Conservation (phyloP, 2,329 filamentous ascomycete genomes). For the Purpureocillium lavendulum region DNA sequence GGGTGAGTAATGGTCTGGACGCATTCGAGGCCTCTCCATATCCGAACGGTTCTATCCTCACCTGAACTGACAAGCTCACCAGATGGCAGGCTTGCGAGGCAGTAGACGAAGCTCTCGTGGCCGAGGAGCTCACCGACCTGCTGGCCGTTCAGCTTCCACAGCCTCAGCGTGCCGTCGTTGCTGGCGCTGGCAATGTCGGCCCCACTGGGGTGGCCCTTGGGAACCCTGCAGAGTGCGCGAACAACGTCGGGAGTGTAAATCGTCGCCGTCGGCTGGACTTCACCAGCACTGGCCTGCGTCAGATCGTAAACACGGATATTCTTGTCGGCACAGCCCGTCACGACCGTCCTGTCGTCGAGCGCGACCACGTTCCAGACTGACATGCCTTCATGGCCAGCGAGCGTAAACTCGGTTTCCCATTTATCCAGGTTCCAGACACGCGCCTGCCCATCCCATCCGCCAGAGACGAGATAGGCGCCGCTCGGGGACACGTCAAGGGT, state of each 20-base stretch:
- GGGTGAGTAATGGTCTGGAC: conserved; percentile 95
- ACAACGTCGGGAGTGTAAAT: conserved; percentile 72
- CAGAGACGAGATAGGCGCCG: conserved; percentile 72
- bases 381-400: conserved; percentile 65
- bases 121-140: conserved; percentile 72
- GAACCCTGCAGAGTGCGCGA: conserved; percentile 79
- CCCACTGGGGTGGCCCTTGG: conserved; percentile 64
- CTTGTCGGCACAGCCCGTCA: conserved; percentile 91
- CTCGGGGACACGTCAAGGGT: conserved; percentile 70
- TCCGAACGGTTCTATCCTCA: conserved; percentile 84
- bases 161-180: conserved; percentile 80
- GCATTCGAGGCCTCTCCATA: conserved; percentile 80
- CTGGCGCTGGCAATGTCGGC: conserved; percentile 92
- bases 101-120: conserved; percentile 94
- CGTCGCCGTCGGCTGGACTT: conserved; percentile 42
- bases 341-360: conserved; percentile 68
- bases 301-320: conserved; percentile 78
- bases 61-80: conserved; percentile 87
- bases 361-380: conserved; percentile 90
- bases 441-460: conserved; percentile 87
- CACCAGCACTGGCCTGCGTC: conserved; percentile 46
- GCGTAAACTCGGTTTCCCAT: conserved; percentile 67
- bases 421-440: conserved; percentile 79
- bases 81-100: conserved; percentile 65
- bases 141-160: conserved; percentile 78